phyloP scores from a whole-genome alignment of 164 flowering plant species.

The Sextonia rubra region DNA sequence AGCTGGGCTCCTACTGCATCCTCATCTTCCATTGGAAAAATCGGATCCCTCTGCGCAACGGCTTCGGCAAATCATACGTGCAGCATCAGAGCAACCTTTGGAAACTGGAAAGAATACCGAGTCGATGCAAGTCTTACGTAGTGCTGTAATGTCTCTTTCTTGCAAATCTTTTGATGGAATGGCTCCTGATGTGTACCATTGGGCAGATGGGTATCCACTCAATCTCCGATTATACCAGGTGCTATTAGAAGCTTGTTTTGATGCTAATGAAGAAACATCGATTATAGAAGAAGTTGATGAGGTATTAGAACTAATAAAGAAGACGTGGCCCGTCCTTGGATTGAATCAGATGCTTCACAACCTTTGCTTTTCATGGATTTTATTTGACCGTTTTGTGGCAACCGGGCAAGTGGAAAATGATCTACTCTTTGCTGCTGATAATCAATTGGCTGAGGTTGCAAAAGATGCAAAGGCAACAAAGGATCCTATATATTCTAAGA shows the following conservation, averaged over 20 bases:
- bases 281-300: constrained; percentile 86
- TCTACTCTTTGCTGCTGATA: constrained; percentile 62
- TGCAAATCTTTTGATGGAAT: constrained; percentile 63
- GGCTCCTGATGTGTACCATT: constrained; percentile 55
- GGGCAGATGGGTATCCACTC: constrained; percentile 92
- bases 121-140: constrained; percentile 56
- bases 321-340: constrained; percentile 82
- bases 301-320: constrained; percentile 73
- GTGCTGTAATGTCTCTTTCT: constrained; percentile 62
- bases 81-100: constrained; percentile 50
- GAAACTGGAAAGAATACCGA: constrained; percentile 69
- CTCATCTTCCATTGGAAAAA: constrained; percentile 49
- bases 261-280: constrained; percentile 55
- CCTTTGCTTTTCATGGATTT: constrained; percentile 79
- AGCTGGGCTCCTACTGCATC: constrained; percentile 77
- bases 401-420: constrained; percentile 74
- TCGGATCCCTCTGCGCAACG: constrained; percentile 34
- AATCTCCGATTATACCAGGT: constrained; percentile 65
- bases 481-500: constrained; percentile 46
- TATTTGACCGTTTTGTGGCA: constrained; percentile 58
- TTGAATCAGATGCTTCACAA: constrained; percentile 75
- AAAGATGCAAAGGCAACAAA: constrained; percentile 53
- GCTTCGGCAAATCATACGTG: constrained; percentile 54
- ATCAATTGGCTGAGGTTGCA: constrained; percentile 57
- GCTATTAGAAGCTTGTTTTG: constrained; percentile 84